These are phyloP conservation scores for Neocatenulostroma microsporum DNA, from an alignment of 2,329 filamentous ascomycete species.

Conservation along the genomic window DNA sequence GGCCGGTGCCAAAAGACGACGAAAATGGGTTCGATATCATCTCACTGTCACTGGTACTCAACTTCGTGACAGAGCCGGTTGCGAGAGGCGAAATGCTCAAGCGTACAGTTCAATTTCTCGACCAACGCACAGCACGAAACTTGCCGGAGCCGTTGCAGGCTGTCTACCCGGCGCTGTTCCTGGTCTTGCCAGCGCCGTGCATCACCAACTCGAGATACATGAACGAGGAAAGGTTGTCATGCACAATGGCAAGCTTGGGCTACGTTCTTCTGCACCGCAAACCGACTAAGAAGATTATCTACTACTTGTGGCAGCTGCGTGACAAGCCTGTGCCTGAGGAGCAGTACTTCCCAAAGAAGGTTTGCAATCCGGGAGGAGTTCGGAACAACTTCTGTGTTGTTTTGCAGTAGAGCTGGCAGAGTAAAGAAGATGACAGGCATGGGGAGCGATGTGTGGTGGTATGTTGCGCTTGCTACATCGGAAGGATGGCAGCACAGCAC, in stretches of 20 bases:
- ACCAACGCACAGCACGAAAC: conserved; percentile 11
- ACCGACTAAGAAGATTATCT: conserved; percentile 73
- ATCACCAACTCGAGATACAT: conserved; percentile 87
- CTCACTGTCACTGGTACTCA: conserved; percentile 84
- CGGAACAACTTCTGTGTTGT: conserved; percentile 91
- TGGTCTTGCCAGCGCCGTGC: conserved; percentile 84
- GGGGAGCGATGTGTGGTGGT: too few species aligned
- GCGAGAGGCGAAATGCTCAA: conserved; percentile 78
- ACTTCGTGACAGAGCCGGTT: conserved; percentile 75
- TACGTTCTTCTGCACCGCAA: conserved; percentile 62
- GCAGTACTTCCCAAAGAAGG: conserved; percentile 58
- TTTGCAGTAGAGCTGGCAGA: conserved; percentile 39
- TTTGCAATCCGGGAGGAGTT: conserved; percentile 63
- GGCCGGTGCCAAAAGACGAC: conserved; percentile 56
- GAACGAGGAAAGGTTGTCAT: conserved; percentile 58
- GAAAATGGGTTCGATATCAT: conserved; percentile 76
- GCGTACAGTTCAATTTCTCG: conserved; percentile 63
- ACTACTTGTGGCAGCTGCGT: conserved; percentile 70
- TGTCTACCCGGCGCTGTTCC: conserved; percentile 64
- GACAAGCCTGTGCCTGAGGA: conserved; percentile 18
- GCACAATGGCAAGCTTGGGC: conserved; percentile 70
- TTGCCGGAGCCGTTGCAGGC: conserved; percentile 10
- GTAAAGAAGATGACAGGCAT: too few species aligned
- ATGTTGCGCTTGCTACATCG: too few species aligned
- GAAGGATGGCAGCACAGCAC: too few species aligned